These are phyloP conservation scores for Castanea sativa DNA, from an alignment of 306 rosid genomes.

Conservation along the genomic window DNA sequence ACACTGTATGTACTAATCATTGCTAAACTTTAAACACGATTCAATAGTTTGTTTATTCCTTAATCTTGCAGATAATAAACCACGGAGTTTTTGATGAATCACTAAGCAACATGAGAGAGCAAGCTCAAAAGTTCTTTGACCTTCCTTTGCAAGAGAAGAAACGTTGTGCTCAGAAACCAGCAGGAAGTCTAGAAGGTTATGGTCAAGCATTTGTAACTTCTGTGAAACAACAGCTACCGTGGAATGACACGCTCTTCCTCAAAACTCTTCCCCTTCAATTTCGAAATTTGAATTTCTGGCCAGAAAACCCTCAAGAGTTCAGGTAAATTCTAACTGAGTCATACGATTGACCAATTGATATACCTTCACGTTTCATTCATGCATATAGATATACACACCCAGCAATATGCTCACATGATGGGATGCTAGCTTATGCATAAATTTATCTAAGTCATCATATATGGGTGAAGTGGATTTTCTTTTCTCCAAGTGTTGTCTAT, in stretches of 20 bases:
- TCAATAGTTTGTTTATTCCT: background rate
- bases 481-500: too few species aligned
- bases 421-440: too few species aligned
- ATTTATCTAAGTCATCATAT: too few species aligned
- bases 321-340: conserved; percentile 20
- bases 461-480: too few species aligned
- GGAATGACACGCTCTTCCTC: conserved; percentile 59
- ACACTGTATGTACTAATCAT: too few species aligned
- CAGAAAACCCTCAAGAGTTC: conserved; percentile 45
- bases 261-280: conserved; percentile 31
- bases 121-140: conserved; percentile 40
- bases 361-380: background rate
- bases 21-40: background rate
- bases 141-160: conserved; percentile 39
- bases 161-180: conserved; percentile 41
- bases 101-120: conserved; percentile 26
- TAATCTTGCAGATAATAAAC: conserved; percentile 33
- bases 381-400: too few species aligned
- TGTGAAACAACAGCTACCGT: conserved; percentile 37
- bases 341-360: background rate
- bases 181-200: conserved; percentile 49
- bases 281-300: conserved; percentile 45
- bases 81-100: conserved; percentile 30
- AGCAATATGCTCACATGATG: too few species aligned
- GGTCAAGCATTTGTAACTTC: conserved; percentile 53